Percentiles rank a stretch among this genome's conserved stretches.
phyloP scores from a whole-genome alignment of 2,329 filamentous ascomycete species.

The Cytospora chrysosperma region DNA sequence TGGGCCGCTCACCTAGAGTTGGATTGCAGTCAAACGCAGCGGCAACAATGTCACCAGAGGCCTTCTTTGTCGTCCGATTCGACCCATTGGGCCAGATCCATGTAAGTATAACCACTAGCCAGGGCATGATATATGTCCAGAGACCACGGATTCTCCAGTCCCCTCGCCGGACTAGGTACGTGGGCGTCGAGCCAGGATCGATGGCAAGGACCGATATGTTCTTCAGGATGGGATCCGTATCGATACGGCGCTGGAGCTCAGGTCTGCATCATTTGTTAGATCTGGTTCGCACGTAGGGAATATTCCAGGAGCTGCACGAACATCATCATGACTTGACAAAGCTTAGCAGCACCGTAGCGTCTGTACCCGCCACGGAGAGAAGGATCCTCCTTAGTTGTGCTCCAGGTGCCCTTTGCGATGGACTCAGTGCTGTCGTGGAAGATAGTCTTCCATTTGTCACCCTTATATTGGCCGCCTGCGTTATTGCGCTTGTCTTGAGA shows the following conservation, averaged over 20 bases:
- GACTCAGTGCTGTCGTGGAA: not conserved
- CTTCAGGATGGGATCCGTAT: not conserved
- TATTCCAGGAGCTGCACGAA: not conserved
- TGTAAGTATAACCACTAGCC: too few relatives aligned
- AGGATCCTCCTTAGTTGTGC: not conserved
- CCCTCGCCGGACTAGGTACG: not conserved
- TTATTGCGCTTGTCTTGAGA: not conserved
- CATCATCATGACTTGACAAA: constrained; percentile 1
- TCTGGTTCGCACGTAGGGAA: too few relatives aligned
- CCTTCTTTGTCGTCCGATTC: not conserved
- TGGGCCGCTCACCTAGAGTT: not conserved
- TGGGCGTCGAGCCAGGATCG: not conserved
- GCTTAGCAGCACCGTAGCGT: not conserved
- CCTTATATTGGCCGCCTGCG: not conserved
- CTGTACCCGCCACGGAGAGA: not conserved
- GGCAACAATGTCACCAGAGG: not conserved
- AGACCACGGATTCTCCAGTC: not conserved
- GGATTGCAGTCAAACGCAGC: constrained; percentile 10
- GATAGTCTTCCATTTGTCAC: not conserved
- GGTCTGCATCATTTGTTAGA: not conserved
- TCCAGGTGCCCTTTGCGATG: constrained; percentile 1
- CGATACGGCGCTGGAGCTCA: constrained; percentile 7
- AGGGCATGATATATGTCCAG: not conserved
- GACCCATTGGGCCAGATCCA: constrained; percentile 1
- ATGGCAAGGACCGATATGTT: constrained; percentile 1